Percentiles rank a stretch among this genome's conserved stretches.
Evolutionary conservation across 176 grass and related monocot genomes (phyloP).

Genomic region (Juncus effusus): DNA sequence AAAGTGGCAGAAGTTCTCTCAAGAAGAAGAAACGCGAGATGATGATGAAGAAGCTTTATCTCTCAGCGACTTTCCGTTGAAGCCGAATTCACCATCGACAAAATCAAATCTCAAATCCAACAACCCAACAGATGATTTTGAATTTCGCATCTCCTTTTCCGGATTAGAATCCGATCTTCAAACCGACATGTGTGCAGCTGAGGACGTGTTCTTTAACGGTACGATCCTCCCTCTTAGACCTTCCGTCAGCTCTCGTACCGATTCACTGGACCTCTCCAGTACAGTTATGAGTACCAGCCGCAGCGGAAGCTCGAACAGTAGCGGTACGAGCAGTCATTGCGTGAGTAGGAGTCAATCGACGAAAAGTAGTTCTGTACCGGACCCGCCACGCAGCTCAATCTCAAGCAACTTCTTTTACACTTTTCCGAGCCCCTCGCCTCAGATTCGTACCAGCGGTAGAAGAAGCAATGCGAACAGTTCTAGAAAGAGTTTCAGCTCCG

Average conservation of each 20-base stretch:
- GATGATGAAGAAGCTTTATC: conserved; percentile 33
- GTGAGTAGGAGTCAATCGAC: conserved; percentile 42
- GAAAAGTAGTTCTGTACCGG: neutral
- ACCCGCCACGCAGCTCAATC: conserved; percentile 14
- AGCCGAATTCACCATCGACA: conserved; percentile 7
- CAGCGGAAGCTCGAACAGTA: conserved; percentile 31
- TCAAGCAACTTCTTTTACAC: conserved; percentile 44
- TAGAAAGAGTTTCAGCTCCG: conserved; percentile 32
- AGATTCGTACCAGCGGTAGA: conserved; percentile 6
- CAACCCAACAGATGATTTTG: conserved; percentile 24
- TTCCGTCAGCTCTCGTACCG: conserved; percentile 20
- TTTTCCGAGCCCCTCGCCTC: conserved; percentile 39
- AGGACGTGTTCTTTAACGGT: conserved; percentile 36
- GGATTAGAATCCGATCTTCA: conserved; percentile 11
- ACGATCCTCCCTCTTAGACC: conserved; percentile 36
- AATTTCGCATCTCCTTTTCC: conserved; percentile 34
- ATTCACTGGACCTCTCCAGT: conserved; percentile 18
- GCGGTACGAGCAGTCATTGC: conserved; percentile 37
- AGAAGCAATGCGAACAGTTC: neutral
- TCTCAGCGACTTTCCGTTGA: conserved; percentile 29
- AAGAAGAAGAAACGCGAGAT: neutral
- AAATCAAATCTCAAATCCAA: conserved; percentile 2
- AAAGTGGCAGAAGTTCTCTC: conserved; percentile 10
- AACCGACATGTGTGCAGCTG: conserved; percentile 38
- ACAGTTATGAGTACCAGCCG: conserved; percentile 26